Base-by-base conservation (phyloP, 371 early-diverging fungal species). In the Circinella minor region DNA sequence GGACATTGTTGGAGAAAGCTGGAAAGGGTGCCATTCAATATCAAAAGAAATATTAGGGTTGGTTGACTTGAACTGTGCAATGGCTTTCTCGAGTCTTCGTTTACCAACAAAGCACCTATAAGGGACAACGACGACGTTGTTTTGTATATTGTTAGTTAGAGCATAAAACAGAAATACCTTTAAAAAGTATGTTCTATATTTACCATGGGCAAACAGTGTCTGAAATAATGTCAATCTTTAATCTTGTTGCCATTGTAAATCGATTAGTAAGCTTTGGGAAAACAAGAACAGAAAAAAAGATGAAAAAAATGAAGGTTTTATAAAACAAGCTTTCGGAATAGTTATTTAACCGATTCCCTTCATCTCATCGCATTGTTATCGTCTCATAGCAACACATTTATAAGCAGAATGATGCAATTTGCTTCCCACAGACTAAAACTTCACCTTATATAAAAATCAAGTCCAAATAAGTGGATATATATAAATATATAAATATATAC, bases 21-120 rank as follows among this genome's bases (percentile, higher is more conserved):
- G 86, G 70, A 79, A 93, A 3, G 93, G 93, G 63, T 79, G 81
- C 82, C 87, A 93, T 57, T 80, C 76, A 15, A 90, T 68, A 38
- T 82, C 73, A 61, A 90, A 86, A 0, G 79, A 67, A 2, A 89
- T 81, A 14, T 83, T 78, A 4, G 86, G 79, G 79, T 88, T 68
- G 36, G 72, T 83, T 1, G 76, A 65, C 51, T 82, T 83, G 67
- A 84, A 82, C 46, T 74, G 61, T 1, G 68, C 66, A 43, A 92
- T 85, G 13, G 92, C 92, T 71, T 76, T 85, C 71, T 90, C 90
- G 5, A 92, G 70, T 36, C 90, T 85, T 11, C 86, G 86, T 72
- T 90, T 90, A 68, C 92, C 91, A 27, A 92, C 74, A 71, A 83
- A 92, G 70, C 91, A 92, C 82, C 82, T 82, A 18, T 34, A 39